Percentiles rank a stretch among this genome's conserved stretches.
These are phyloP conservation scores for Aspergillus incahuasiensis DNA, from an alignment of 495 filamentous ascomycete species.

Conservation along the genomic window DNA sequence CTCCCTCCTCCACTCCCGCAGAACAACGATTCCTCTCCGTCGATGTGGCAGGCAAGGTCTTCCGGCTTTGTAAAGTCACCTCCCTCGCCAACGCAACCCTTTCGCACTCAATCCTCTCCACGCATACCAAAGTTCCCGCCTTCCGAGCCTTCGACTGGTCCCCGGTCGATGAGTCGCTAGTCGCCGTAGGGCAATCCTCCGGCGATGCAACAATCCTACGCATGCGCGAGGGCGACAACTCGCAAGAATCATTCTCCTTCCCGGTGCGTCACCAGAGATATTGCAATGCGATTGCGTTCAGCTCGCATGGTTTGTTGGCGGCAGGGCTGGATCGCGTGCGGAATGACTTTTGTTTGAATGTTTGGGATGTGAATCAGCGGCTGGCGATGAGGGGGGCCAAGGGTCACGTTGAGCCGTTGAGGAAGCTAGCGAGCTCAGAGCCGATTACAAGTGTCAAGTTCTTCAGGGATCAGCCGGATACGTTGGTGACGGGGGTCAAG, in stretches of 20 bases:
- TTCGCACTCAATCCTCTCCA: conserved; percentile 63
- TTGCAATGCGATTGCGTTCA: conserved; percentile 91
- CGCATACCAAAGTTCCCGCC: conserved; percentile 74
- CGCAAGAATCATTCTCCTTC: conserved; percentile 62
- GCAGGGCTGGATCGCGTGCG: conserved; percentile 86
- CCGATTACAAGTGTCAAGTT: conserved; percentile 89
- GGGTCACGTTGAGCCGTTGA: conserved; percentile 54
- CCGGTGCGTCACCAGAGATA: conserved; percentile 79
- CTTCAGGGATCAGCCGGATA: conserved; percentile 78
- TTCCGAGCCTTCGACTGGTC: conserved; percentile 97
- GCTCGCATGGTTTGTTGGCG: conserved; percentile 69
- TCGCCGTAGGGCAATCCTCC: conserved; percentile 79
- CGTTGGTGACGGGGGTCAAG: conserved; percentile 76
- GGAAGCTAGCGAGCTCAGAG: conserved; percentile 76
- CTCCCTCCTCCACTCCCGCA: conserved; percentile 64
- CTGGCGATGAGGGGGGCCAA: conserved; percentile 41
- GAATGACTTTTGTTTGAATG: conserved; percentile 87
- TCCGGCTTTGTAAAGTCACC: conserved; percentile 73
- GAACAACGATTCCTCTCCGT: conserved; percentile 74
- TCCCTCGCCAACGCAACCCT: conserved; percentile 54
- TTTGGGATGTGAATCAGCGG: conserved; percentile 83
- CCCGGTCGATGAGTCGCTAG: conserved; percentile 64
- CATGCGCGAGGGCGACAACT: conserved; percentile 53
- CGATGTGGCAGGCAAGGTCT: conserved; percentile 72
- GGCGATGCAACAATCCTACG: conserved; percentile 80